Conservation (phyloP, 495 filamentous ascomycete genomes). For the Neurospora sublineolata region DNA sequence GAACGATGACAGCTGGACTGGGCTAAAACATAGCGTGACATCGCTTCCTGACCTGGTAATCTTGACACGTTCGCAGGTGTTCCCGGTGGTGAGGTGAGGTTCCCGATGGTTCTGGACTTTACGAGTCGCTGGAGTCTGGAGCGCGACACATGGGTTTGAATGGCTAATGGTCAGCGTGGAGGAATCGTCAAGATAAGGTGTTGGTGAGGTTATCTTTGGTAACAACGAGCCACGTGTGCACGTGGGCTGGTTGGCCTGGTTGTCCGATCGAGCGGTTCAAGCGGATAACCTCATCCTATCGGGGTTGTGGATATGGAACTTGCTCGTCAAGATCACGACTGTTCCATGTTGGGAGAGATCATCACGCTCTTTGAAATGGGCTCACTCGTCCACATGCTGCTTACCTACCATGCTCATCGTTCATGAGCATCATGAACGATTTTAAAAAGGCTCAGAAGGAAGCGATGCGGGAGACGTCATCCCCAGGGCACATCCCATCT, state of each 20-base stretch:
- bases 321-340: neutral
- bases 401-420: neutral
- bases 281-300: neutral
- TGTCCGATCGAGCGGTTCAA: neutral
- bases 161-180: too few species aligned
- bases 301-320: neutral
- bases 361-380: neutral
- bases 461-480: neutral
- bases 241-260: neutral
- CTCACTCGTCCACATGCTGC: neutral
- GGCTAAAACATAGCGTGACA: neutral
- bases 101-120: neutral
- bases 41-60: neutral
- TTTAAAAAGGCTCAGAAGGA: neutral
- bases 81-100: neutral
- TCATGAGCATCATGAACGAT: neutral
- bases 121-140: neutral
- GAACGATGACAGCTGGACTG: neutral
- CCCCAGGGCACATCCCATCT: neutral
- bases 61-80: neutral
- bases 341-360: neutral
- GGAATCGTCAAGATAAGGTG: neutral
- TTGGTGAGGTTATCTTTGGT: neutral
- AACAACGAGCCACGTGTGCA: neutral
- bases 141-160: neutral